phyloP scores from a whole-genome alignment of 345 rosid genomes.

The Bruguiera parviflora region DNA sequence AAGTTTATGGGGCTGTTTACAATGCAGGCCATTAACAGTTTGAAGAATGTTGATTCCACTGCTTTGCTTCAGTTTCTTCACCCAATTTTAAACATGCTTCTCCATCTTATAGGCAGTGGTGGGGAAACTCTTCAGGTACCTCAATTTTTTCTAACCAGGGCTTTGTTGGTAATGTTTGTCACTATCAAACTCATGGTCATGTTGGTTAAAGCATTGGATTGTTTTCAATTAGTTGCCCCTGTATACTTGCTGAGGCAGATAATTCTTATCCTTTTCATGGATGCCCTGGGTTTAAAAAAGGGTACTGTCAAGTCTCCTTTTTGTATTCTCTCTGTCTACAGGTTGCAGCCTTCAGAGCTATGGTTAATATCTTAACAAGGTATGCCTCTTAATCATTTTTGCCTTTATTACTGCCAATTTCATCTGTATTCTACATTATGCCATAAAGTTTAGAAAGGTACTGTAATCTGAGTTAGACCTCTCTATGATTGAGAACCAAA shows the following conservation, averaged over 20 bases:
- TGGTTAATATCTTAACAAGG: conserved; percentile 98
- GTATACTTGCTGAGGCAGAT: conserved; percentile 8
- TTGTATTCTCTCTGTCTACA: conserved; percentile 30
- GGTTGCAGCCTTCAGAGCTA: conserved; percentile 99
- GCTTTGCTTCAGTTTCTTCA: conserved; percentile 99
- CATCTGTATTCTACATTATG: not conserved
- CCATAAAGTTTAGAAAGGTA: not conserved
- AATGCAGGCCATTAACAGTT: conserved; percentile 92
- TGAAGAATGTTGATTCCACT: conserved; percentile 95
- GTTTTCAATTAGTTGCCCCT: not conserved
- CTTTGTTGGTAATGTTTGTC: not conserved
- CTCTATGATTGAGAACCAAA: too few species aligned
- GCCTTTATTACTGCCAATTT: not conserved
- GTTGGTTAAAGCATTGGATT: not conserved
- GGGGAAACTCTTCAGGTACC: conserved; percentile 99
- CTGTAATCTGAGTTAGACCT: not conserved
- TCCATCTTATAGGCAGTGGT: conserved; percentile 98
- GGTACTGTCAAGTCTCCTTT: conserved; percentile 24
- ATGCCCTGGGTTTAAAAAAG: conserved; percentile 10
- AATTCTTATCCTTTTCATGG: not conserved
- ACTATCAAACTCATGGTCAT: too few species aligned
- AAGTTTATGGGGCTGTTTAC: not conserved
- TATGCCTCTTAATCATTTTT: conserved; percentile 24
- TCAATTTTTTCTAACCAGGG: conserved; percentile 12
- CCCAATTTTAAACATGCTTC: conserved; percentile 93